Evolutionary conservation across 2,329 filamentous ascomycete species (phyloP).

Genomic region (Fusarium compactum): DNA sequence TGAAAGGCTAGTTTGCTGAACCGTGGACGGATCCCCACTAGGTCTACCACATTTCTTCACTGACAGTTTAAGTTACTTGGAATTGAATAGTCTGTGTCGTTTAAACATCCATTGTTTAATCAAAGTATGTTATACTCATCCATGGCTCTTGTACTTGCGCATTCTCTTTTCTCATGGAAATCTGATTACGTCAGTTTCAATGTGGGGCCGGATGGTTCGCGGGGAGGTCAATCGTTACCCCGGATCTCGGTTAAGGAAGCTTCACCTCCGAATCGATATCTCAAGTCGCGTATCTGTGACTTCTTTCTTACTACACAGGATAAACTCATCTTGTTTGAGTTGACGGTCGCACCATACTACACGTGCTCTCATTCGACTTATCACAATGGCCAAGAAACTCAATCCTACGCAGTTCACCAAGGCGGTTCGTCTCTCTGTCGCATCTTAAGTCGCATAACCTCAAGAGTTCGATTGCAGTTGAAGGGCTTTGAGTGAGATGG

Average conservation of each 20-base stretch:
- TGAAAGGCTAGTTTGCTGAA: too few species aligned
- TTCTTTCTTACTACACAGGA: background rate
- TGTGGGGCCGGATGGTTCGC: conserved; percentile 11
- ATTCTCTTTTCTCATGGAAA: background rate
- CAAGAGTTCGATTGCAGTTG: background rate
- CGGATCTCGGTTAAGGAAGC: conserved; percentile 18
- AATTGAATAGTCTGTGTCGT: too few species aligned
- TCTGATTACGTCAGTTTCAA: conserved; percentile 14
- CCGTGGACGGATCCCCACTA: background rate
- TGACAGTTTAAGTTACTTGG: too few species aligned
- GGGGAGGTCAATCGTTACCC: conserved; percentile 13
- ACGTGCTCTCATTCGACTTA: too few species aligned
- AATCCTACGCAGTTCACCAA: conserved; percentile 53
- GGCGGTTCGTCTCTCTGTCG: conserved; percentile 45
- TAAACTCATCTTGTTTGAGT: fast-evolving
- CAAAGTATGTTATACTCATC: background rate
- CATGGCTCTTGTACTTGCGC: background rate
- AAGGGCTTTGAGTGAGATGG: fast-evolving
- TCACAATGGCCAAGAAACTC: conserved; percentile 51
- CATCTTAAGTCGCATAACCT: background rate
- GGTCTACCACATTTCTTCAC: background rate
- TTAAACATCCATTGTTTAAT: too few species aligned
- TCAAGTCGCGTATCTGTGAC: background rate
- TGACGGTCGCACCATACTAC: background rate
- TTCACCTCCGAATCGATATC: conserved; percentile 19